Evolutionary conservation across 495 filamentous ascomycete genomes (phyloP).

Genomic region (Aspergillus indologenus): DNA sequence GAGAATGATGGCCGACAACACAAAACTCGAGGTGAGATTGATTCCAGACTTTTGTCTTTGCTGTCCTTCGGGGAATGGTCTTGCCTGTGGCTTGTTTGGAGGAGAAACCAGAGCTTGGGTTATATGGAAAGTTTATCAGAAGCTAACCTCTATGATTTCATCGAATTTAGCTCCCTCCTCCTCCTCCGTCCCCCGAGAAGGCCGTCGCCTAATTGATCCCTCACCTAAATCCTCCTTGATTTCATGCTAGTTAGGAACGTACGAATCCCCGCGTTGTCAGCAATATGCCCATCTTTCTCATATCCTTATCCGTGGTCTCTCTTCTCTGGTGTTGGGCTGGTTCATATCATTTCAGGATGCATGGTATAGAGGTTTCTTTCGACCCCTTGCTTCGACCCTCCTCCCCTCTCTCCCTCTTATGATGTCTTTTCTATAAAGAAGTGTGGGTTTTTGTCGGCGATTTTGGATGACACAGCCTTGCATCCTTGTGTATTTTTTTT

Average conservation of each 20-base stretch:
- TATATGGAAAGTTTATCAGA: conserved; percentile 2
- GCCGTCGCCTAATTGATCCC: conserved; percentile 37
- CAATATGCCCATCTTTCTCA: conserved; percentile 32
- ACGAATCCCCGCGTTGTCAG: conserved; percentile 19
- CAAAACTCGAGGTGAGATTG: conserved; percentile 67
- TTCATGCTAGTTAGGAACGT: conserved; percentile 14
- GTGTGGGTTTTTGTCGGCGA: conserved; percentile 27
- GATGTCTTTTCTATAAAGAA: conserved; percentile 27
- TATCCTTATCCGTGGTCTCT: conserved; percentile 38
- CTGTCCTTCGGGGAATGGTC: background rate
- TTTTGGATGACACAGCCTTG: conserved; percentile 31
- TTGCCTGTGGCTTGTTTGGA: background rate
- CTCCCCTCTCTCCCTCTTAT: conserved; percentile 26
- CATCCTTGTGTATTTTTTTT: conserved; percentile 14
- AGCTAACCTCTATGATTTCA: background rate
- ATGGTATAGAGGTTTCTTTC: conserved; percentile 42
- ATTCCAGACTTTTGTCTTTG: too few species aligned
- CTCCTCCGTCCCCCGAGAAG: conserved; percentile 41
- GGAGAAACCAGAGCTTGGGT: background rate
- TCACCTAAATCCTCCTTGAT: conserved; percentile 12
- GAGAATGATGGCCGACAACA: conserved; percentile 91
- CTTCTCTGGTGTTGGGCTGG: conserved; percentile 47
- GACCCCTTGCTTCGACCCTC: conserved; percentile 21
- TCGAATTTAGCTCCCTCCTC: conserved; percentile 38
- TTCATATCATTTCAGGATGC: conserved; percentile 38